phyloP scores from a whole-genome alignment of 495 filamentous ascomycete species.

The Pyrenula aspistea region DNA sequence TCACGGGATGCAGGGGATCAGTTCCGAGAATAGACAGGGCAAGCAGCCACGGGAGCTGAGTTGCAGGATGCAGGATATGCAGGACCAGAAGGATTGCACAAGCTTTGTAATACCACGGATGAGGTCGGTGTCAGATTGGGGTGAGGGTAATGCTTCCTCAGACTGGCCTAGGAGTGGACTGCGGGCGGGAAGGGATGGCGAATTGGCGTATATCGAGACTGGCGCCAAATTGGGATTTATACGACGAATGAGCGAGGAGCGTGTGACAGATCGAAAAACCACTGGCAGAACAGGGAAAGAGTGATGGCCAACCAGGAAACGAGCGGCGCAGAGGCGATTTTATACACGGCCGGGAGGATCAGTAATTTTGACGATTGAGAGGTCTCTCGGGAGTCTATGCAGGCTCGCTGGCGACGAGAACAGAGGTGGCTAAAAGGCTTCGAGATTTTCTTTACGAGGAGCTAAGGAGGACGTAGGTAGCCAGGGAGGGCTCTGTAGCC shows the following conservation, averaged over 20 bases:
- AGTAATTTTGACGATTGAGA: background rate
- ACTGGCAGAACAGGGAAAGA: background rate
- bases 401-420: background rate
- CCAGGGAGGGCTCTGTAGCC: background rate
- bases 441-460: background rate
- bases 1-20: background rate
- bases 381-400: background rate
- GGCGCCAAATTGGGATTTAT: background rate
- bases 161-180: background rate
- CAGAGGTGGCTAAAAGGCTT: background rate
- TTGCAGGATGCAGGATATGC: background rate
- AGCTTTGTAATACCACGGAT: background rate
- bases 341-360: background rate
- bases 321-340: background rate
- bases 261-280: background rate
- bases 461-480: background rate
- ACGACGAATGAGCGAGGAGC: background rate
- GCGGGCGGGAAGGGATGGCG: background rate
- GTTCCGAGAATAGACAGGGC: background rate
- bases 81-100: background rate
- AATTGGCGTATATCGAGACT: background rate
- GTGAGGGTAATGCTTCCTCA: background rate
- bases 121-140: background rate
- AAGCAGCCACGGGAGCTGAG: too few species aligned
- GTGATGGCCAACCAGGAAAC: background rate